Conservation (phyloP, 106 monocot genomes). For the Dendrobium catenatum region DNA sequence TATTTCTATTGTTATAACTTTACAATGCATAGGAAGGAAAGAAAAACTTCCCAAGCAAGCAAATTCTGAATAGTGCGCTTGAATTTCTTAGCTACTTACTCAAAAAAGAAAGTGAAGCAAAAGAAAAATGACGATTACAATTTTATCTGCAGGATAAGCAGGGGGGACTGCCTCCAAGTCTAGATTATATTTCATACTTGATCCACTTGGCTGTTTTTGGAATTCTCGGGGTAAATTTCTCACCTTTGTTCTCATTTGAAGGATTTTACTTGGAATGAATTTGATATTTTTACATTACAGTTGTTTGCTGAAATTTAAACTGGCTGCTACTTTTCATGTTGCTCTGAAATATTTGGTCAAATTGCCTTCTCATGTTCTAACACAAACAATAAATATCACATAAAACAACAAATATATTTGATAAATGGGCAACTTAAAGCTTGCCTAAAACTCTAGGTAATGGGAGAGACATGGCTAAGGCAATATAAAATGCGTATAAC, state of each 20-base stretch:
- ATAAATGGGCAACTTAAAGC: too few relatives aligned
- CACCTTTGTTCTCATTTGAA: not conserved
- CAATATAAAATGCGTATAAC: too few relatives aligned
- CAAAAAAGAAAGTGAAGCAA: not conserved
- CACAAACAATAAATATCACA: too few relatives aligned
- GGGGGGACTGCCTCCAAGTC: constrained; percentile 27
- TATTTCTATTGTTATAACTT: not conserved
- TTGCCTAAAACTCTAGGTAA: too few relatives aligned
- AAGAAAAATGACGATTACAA: not conserved
- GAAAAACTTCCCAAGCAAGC: not conserved
- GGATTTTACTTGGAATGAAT: not conserved
- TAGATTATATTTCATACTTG: constrained; percentile 52
- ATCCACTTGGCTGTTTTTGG: constrained; percentile 68
- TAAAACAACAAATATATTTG: too few relatives aligned
- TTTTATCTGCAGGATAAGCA: constrained; percentile 33
- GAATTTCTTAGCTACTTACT: not conserved
- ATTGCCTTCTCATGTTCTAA: not conserved
- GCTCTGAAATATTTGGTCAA: not conserved
- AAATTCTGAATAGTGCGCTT: not conserved
- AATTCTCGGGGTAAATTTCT: constrained; percentile 64
- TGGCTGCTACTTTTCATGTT: not conserved
- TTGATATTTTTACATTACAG: not conserved
- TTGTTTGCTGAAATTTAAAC: not conserved
- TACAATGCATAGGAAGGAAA: not conserved
- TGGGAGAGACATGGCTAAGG: too few relatives aligned